Conservation (phyloP, 805 yeast genomes). For the Komagataella populi region DNA sequence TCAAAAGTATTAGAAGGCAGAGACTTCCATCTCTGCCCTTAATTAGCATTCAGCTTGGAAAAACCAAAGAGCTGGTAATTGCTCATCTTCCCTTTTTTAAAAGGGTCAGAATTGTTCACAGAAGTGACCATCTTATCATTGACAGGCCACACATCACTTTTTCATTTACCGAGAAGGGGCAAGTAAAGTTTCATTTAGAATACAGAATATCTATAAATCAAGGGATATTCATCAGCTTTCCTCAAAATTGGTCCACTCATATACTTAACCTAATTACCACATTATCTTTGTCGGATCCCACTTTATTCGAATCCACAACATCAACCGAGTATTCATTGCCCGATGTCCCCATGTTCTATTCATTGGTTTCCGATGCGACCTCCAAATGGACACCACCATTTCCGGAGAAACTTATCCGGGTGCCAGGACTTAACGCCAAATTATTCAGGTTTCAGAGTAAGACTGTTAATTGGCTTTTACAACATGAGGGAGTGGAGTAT, state of each 20-base stretch:
- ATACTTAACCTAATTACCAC: not conserved
- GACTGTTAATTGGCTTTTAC: slow-evolving; percentile 43
- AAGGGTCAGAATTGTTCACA: not conserved
- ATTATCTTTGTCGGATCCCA: not conserved
- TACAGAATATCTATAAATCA: not conserved
- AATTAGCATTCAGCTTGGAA: not conserved
- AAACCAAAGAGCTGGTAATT: not conserved
- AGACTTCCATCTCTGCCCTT: not conserved
- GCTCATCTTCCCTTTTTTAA: not conserved
- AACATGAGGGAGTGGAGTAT: slow-evolving; percentile 31
- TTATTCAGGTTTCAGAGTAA: slow-evolving; percentile 37
- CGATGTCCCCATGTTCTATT: not conserved
- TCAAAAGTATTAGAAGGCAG: not conserved
- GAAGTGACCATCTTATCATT: not conserved
- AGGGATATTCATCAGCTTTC: not conserved
- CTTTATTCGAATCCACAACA: not conserved
- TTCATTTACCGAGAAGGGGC: not conserved
- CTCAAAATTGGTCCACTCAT: not conserved
- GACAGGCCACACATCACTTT: not conserved
- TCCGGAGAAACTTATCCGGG: not conserved
- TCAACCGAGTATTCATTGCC: not conserved
- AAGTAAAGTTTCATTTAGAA: not conserved
- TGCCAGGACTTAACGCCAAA: slow-evolving; percentile 29
- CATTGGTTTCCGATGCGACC: not conserved
- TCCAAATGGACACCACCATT: not conserved